A percentile compares a stretch with the other conserved stretches of the same genome.
Conservation (phyloP, 176 grass and related monocot genomes). For the Thalia dealbata region DNA sequence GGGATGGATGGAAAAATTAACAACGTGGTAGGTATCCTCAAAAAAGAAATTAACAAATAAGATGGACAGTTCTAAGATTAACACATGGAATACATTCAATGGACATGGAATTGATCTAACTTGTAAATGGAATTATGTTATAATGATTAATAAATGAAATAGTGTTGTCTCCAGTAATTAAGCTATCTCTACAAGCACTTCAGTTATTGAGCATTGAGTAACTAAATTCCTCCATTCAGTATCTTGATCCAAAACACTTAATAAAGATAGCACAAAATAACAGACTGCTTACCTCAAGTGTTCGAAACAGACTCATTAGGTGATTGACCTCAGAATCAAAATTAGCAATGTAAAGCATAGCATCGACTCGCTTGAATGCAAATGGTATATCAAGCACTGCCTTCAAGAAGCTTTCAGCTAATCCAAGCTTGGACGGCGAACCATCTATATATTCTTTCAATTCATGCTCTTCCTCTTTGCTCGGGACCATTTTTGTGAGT, state of each 20-base stretch:
- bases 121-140: background rate
- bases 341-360: constrained; percentile 9
- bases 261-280: background rate
- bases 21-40: no score
- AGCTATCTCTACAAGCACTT: background rate
- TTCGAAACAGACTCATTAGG: background rate
- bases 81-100: background rate
- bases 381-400: constrained; percentile 7
- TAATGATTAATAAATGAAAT: background rate
- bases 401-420: constrained; percentile 10
- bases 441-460: constrained; percentile 7
- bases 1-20: no score
- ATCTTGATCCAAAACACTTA: background rate
- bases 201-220: background rate
- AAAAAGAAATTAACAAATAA: no score
- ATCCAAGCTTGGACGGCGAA: constrained; percentile 1
- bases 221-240: background rate
- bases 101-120: background rate
- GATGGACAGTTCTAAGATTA: no score
- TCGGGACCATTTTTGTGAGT: constrained; percentile 6
- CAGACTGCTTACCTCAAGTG: constrained; percentile 11
- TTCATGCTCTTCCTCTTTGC: constrained; percentile 5
- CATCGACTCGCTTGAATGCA: constrained; percentile 14
- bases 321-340: constrained; percentile 11
- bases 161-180: background rate